Conservation (phyloP, 2,329 filamentous ascomycete genomes). For the Aquanectria penicillioides region DNA sequence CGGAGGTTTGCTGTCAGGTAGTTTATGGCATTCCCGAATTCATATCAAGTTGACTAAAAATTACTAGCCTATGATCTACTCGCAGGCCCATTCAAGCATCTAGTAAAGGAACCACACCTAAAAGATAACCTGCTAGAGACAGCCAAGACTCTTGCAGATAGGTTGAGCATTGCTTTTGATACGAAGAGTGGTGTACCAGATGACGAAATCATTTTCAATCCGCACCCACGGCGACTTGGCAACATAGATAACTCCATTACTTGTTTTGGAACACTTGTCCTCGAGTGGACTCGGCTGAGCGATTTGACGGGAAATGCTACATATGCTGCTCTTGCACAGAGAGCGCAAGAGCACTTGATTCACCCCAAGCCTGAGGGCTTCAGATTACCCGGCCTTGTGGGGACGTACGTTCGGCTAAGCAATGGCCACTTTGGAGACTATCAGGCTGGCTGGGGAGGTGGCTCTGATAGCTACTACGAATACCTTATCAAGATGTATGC, state of each 20-base stretch:
- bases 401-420: slow-evolving; percentile 17
- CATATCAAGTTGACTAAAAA: background rate
- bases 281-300: slow-evolving; percentile 34
- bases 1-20: slow-evolving; percentile 29
- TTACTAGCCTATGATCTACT: slow-evolving; percentile 26
- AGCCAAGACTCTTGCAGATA: slow-evolving; percentile 21
- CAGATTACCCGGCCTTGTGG: slow-evolving; percentile 25
- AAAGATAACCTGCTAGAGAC: background rate
- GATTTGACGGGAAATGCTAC: slow-evolving; percentile 27
- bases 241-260: slow-evolving; percentile 34
- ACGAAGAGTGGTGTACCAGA: slow-evolving; percentile 33
- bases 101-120: background rate
- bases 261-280: slow-evolving; percentile 27
- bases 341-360: slow-evolving; percentile 22
- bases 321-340: slow-evolving; percentile 25
- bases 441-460: slow-evolving; percentile 32
- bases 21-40: background rate
- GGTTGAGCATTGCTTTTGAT: slow-evolving; percentile 32
- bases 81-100: slow-evolving; percentile 24
- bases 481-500: slow-evolving; percentile 38
- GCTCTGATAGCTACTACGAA: slow-evolving; percentile 35
- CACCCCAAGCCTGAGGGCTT: slow-evolving; percentile 27
- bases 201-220: slow-evolving; percentile 33
- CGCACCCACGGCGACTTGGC: background rate
- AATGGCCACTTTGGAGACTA: slow-evolving; percentile 29